Evolutionary conservation across 2,329 filamentous ascomycete species (phyloP), one percentile per base, ranked within the genome.

Genomic region (Pestalotiopsis sp.): DNA sequence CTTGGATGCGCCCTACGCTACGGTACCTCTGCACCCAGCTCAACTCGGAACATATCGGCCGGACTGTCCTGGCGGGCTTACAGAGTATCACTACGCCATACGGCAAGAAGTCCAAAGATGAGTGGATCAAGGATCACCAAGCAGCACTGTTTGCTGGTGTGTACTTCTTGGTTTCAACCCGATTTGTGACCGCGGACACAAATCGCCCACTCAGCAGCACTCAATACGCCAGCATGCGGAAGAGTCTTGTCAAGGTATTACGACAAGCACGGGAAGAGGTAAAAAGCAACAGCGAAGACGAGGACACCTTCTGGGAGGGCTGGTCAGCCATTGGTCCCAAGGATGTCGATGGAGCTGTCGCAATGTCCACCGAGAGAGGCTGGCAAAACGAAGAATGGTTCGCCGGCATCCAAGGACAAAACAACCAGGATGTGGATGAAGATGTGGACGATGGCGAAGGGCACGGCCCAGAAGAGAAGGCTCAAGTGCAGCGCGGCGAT

Each of bases 1-100:
- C 82, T 6, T 97, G 93, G 92, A 84, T 91, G n/a, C 89, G 90
- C 75, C 88, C 91, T 0, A 86, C 88, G 0, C 89, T 93, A 9
- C 87, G 92, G 27, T 86, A 86, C 69, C 79, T 97, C 12, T 91
- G 92, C 77, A 85, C 85, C 52, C 85, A 87, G 27, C 84, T 93
- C 11, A 84, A 85, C 1, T 88, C 90, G 0, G 85, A 87, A 6
- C 84, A 83, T 4, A 86, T 94, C 3, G 89, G 89, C 0, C 92
- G 92, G 0, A 92, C 94, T 67, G 87, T 97, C 0, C 88, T 93
- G 63, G 91, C 93, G 0, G 94, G 93, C 1, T 85, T 94, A 65
- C 91, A 92, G 83, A 80, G 83, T 20, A 85, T 89, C 63, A 73
- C 84, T 12, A 77, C 78, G 1, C 83, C 84, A 0, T 78, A 78